A percentile compares a stretch with the other conserved stretches of the same genome.
phyloP scores from a whole-genome alignment of 106 monocot species.

The Platanthera zijinensis region DNA sequence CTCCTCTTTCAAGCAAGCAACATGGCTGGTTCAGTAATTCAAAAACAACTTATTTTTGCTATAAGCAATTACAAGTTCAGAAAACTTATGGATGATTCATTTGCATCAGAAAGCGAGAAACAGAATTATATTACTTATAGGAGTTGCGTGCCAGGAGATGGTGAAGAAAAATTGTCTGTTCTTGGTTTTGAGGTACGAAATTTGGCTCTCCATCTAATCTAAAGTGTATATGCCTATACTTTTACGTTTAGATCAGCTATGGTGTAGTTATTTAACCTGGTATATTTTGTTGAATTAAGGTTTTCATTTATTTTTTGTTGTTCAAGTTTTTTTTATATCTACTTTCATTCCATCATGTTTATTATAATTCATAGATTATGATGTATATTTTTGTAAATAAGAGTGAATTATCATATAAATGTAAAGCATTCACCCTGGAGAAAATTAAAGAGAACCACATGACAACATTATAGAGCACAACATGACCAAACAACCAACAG shows the following conservation, averaged over 20 bases:
- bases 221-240: neutral
- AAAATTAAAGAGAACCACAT: neutral
- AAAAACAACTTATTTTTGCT: conserved; percentile 2
- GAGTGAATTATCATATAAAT: neutral
- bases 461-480: too few relatives aligned
- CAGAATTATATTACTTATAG: conserved; percentile 72
- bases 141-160: conserved; percentile 71
- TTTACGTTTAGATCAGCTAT: neutral
- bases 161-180: conserved; percentile 78
- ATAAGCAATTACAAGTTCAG: conserved; percentile 30
- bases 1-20: conserved; percentile 11
- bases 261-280: neutral
- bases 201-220: neutral
- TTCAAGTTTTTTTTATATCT: neutral
- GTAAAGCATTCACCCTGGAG: neutral
- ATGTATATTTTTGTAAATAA: neutral
- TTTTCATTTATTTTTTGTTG: neutral
- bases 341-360: neutral
- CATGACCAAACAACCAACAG: too few relatives aligned
- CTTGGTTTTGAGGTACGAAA: conserved; percentile 95
- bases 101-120: conserved; percentile 24
- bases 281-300: neutral
- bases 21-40: conserved; percentile 1
- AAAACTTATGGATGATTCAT: conserved; percentile 46
- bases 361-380: neutral